Base-by-base conservation (phyloP, 1,284 basidiomycete species). In the Quambalaria eucalypti region DNA sequence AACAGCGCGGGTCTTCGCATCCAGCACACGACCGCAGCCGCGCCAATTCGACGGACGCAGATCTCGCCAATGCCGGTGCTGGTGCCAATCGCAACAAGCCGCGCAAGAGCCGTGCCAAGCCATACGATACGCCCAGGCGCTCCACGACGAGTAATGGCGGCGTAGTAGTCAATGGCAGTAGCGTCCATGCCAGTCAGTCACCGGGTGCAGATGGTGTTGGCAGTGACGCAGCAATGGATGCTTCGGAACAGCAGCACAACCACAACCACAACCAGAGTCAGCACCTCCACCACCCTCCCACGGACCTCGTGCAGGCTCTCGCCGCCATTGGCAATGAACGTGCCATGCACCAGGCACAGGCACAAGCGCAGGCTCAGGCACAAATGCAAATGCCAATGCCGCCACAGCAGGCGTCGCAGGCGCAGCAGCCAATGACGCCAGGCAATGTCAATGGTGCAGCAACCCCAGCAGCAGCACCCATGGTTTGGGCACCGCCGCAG, bases 371-470 rank as follows among this genome's bases (percentile, higher is more conserved):
- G 42, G n/a, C n/a, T n/a, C n/a, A n/a, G n/a, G n/a, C n/a, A n/a
- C n/a, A n/a, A n/a, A n/a, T n/a, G n/a, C n/a, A n/a, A n/a, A n/a
- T n/a, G n/a, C n/a, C n/a, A n/a, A n/a, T n/a, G n/a, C n/a, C n/a
- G n/a, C n/a, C n/a, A n/a, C 52, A 57, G 8, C 46, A 48, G 29
- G 46, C 46, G 4, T 3, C 25, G 46, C 29, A 28, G 10, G 26
- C 28, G 29, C 46, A 21, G 8, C 48, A 60, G 2, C n/a, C n/a
- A n/a, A n/a, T n/a, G n/a, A n/a, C n/a, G n/a, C n/a, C n/a, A n/a
- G 56, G 61, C 33, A 51, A 54, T 7, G 44, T 65, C 38, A 62
- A 63, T 44, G 50, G n/a, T 23, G 48, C 29, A 12, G 50, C 31
- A 30, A 36, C 31, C 4, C 23, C 42, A 10, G 23, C 26, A 9